A percentile compares a stretch with the other conserved stretches of the same genome.
phyloP scores from a whole-genome alignment of 306 rosid genomes.

The cucumber (Cucumis sativus) region Cucumber_9930_V3 NC_026659.2:16549001-16549500 shows the following conservation, averaged over 20 bases:
- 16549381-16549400: too few relatives aligned
- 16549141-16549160: not conserved
- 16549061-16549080: not conserved
- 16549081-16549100: not conserved
- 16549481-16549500: too few relatives aligned
- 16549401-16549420: not conserved
- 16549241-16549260: not conserved
- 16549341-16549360: too few relatives aligned
- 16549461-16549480: too few relatives aligned
- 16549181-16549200: not conserved
- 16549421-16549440: not conserved
- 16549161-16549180: not conserved
- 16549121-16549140: not conserved
- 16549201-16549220: not conserved
- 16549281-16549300: not conserved
- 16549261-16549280: not conserved
- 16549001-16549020: conserved; percentile 38
- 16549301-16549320: not conserved
- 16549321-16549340: not conserved
- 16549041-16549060: conserved; percentile 4
- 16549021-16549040: conserved; percentile 15
- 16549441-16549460: not conserved
- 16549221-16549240: not conserved
- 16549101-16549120: not conserved
- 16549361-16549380: too few relatives aligned